Base-by-base conservation (phyloP, 345 rosid species). In the Acer negundo region DNA sequence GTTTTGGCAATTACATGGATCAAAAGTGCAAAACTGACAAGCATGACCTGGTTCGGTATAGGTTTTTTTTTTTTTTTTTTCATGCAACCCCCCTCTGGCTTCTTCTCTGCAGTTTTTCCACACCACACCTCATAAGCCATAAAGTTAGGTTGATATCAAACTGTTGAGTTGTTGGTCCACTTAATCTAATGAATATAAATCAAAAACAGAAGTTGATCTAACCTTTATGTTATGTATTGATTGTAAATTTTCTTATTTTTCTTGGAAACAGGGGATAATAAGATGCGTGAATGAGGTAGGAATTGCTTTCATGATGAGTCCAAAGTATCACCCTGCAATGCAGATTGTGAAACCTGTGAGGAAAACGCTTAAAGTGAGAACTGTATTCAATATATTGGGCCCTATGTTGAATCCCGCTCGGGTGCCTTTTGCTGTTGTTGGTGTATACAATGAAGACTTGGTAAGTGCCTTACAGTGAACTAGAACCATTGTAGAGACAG, bases 251-350 rank as follows among this genome's bases (percentile, higher is more conserved):
- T 62, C 0, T 28, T 51, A 51, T 67, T 68, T 64, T 55, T 61
- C n/a, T 47, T 84, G 62, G 68, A 78, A 61, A 35, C 58, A 92
- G 86, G 98, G 93, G 31, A 79, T 94, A 78, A 83, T 66, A 76
- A 90, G 85, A 67, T 96, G 97, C 81, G 92, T 94, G 67, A 90
- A 90, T 78, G 94, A 92, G 87, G 91, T 79, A 26, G 97, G 99
- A 71, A 90, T 96, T 59, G 97, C 92, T 76, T 96, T 96, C 78
- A 96, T 96, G 97, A 90, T 94, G 98, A 61, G 94, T 53, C 92
- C 98, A 26, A 83, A 75, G 67, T 96, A 92, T 79, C 99, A 96
- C 83, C 98, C 97, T 9, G 94, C 93, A 44, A 96, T 96, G 99
- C 87, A 90, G 90, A 88, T 86, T 67, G 97, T 97, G 70, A 82